Conservation (phyloP, 1,284 basidiomycete species). For the Ganoderma sp. region DNA sequence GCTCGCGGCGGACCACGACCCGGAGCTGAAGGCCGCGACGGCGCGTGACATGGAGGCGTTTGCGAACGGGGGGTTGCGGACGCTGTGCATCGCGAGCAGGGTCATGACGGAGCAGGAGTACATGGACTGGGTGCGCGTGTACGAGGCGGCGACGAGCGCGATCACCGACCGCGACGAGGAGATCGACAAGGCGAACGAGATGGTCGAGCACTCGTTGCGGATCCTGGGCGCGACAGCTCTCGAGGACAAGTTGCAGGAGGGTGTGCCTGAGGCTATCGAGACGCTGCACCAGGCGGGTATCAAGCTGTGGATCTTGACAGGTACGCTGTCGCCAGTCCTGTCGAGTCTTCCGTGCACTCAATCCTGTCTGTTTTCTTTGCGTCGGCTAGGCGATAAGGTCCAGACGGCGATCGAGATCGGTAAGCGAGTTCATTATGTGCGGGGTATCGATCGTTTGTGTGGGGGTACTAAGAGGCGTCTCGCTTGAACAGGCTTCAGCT, state of each 20-base stretch:
- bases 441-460: background rate
- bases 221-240: slow-evolving; percentile 95
- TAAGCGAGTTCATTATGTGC: slow-evolving; percentile 26
- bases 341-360: slow-evolving; percentile 6
- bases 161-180: slow-evolving; percentile 86
- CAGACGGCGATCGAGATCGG: slow-evolving; percentile 98
- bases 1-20: slow-evolving; percentile 77
- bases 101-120: slow-evolving; percentile 87
- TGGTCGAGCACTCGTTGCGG: slow-evolving; percentile 81
- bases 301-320: slow-evolving; percentile 95
- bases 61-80: slow-evolving; percentile 91
- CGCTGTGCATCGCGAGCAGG: slow-evolving; percentile 89
- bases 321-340: slow-evolving; percentile 42
- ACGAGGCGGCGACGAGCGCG: slow-evolving; percentile 82
- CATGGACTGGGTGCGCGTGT: slow-evolving; percentile 77
- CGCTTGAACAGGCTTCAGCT: slow-evolving; percentile 68
- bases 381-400: slow-evolving; percentile 83
- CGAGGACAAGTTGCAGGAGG: slow-evolving; percentile 97
- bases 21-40: slow-evolving; percentile 77
- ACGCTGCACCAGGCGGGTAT: slow-evolving; percentile 92
- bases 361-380: slow-evolving; percentile 17
- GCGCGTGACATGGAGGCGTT: slow-evolving; percentile 90
- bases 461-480: slow-evolving; percentile 8
- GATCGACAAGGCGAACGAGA: slow-evolving; percentile 86
- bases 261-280: slow-evolving; percentile 96